A percentile compares a stretch with the other conserved stretches of the same genome.
phyloP scores from a whole-genome alignment of 768 basidiomycete species.

The Kwoniella botswanensis region DNA sequence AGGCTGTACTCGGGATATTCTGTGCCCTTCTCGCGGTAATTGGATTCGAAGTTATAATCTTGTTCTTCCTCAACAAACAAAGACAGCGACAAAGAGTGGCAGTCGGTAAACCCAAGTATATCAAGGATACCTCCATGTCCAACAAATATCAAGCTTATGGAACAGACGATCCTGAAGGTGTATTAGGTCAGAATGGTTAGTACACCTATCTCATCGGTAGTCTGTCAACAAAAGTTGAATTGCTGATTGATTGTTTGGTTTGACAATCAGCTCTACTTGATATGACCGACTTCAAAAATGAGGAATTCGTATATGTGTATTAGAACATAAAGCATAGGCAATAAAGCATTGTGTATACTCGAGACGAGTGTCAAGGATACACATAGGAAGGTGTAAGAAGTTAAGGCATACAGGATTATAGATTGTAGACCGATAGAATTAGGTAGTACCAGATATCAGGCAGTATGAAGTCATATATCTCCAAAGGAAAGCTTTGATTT shows the following conservation, averaged over 20 bases:
- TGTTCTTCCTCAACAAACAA: slow-evolving; percentile 49
- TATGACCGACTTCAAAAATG: slow-evolving; percentile 35
- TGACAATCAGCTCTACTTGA: slow-evolving; percentile 23
- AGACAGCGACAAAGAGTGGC: slow-evolving; percentile 50
- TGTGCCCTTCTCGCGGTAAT: slow-evolving; percentile 21
- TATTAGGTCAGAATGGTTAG: slow-evolving; percentile 28
- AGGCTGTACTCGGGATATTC: slow-evolving; percentile 49
- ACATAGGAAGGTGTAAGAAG: background rate
- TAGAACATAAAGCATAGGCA: background rate
- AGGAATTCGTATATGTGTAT: slow-evolving; percentile 32
- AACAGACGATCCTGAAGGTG: slow-evolving; percentile 14
- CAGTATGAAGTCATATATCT: background rate
- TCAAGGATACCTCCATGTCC: slow-evolving; percentile 48
- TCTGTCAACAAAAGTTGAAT: background rate
- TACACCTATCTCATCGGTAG: background rate
- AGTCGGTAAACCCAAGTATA: slow-evolving; percentile 52
- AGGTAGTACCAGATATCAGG: background rate
- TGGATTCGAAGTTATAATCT: slow-evolving; percentile 24
- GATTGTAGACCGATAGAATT: background rate
- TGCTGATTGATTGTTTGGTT: background rate
- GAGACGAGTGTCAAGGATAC: background rate
- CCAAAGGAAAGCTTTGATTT: background rate
- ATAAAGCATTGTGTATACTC: background rate
- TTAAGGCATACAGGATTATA: background rate
- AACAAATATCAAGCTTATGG: slow-evolving; percentile 31